Base-by-base conservation (phyloP, 768 basidiomycete species). In the Chalciporus chontae region DNA sequence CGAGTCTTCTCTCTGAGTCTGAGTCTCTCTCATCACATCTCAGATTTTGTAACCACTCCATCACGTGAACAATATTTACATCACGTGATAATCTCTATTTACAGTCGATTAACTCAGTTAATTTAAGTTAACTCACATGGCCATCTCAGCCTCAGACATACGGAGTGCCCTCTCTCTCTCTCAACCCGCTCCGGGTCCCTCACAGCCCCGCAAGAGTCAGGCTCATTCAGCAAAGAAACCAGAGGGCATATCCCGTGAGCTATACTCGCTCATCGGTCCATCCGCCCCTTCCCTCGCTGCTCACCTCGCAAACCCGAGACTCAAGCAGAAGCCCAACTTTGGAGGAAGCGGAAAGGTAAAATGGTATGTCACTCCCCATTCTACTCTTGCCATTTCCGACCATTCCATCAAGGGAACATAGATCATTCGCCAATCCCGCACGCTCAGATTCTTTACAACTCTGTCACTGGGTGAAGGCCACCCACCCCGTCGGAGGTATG, bases 221-320 rank as follows among this genome's bases (percentile, higher is more conserved):
- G 47, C 71, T n/a, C 15, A 70, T 0, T 48, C 66, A 2, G 61
- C 74, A 11, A 78, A 79, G 61, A 91, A 89, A 68, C 90, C 90
- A 4, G 90, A 93, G 17, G 94, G 95, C 17, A 94, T 97, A 52
- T 87, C 93, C 0, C 77, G 94, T 57, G 94, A 97, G 68, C 77
- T 99, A 2, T 97, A 89, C 71, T 85, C 89, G 1, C 81, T 99
- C 51, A 97, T 99, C 56, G 95, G 95, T n/a, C 84, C 91, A 52
- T 88, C 90, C 42, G 87, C 88, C 10, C 94, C 95, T 0, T 84
- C 87, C 2, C 77, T 98, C 43, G 86, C 84, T 0, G 80, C 88
- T 29, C 85, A 89, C 58, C 77, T 85, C 51, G 77, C 85, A 23
- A 89, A 90, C 64, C 89, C 90, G 31, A 82, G 84, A 47, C 78